A percentile compares a stretch with the other conserved stretches of the same genome.
Evolutionary conservation across 805 yeast species (phyloP).

Genomic region (Myxozyma neotropica): DNA sequence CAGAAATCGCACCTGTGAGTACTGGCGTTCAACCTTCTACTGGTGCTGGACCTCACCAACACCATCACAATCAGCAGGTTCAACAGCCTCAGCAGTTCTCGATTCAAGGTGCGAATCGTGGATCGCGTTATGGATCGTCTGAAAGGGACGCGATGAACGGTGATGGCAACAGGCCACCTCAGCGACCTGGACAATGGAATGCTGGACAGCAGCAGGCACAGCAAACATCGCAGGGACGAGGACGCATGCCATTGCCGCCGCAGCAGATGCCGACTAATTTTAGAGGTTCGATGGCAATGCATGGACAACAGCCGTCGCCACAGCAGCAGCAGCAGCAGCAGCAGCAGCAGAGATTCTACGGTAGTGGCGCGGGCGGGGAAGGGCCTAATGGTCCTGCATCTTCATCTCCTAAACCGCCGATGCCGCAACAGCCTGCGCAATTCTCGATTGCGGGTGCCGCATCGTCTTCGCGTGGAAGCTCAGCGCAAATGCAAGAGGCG

Average conservation of each 20-base stretch:
- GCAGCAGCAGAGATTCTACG: constrained; percentile 1
- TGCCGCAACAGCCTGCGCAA: neutral
- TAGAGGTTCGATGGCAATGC: neutral
- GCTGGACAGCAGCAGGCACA: neutral
- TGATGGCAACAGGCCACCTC: neutral
- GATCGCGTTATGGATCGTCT: neutral
- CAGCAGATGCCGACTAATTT: constrained; percentile 3
- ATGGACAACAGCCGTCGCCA: neutral
- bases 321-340: neutral
- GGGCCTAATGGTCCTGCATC: neutral
- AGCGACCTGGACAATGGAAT: constrained; percentile 2
- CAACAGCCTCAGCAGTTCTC: constrained; percentile 2
- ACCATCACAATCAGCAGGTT: neutral
- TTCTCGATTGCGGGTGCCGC: neutral
- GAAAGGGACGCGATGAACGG: neutral
- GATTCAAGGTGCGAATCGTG: neutral
- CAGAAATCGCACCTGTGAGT: constrained; percentile 5
- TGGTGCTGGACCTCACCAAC: neutral
- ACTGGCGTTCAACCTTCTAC: too few relatives aligned
- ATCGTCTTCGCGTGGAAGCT: constrained; percentile 1
- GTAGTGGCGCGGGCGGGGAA: neutral
- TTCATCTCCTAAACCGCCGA: neutral
- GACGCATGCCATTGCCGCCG: neutral
- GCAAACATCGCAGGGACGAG: neutral
- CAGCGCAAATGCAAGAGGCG: neutral